Conservation (phyloP, 1,284 basidiomycete species). For the Boletus holoroseus region DNA sequence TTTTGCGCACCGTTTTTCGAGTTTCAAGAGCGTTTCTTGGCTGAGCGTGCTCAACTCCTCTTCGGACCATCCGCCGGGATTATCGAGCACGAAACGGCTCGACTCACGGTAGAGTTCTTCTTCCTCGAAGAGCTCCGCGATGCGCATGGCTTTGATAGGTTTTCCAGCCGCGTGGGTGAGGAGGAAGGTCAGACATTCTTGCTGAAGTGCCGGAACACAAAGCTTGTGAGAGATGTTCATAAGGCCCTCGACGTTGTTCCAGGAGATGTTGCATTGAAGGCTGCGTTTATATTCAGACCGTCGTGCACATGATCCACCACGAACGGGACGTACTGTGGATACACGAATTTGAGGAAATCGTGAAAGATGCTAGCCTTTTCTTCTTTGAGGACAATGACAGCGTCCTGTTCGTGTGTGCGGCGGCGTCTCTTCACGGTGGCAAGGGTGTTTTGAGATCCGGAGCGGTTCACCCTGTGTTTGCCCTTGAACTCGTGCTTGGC, state of each 20-base stretch:
- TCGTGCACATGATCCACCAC: background rate
- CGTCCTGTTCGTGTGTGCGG: slow-evolving; percentile 51
- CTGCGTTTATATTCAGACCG: slow-evolving; percentile 35
- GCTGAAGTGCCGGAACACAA: slow-evolving; percentile 73
- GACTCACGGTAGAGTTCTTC: slow-evolving; percentile 86
- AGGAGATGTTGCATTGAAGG: slow-evolving; percentile 84
- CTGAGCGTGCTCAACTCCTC: slow-evolving; percentile 75
- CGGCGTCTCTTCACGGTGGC: slow-evolving; percentile 40
- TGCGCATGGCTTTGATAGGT: slow-evolving; percentile 85
- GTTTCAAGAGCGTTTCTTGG: slow-evolving; percentile 76
- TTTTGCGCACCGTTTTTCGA: slow-evolving; percentile 69
- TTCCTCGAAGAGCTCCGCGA: slow-evolving; percentile 82
- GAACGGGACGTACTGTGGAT: slow-evolving; percentile 63
- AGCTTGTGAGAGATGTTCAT: slow-evolving; percentile 86
- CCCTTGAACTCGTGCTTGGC: slow-evolving; percentile 12
- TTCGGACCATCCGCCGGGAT: slow-evolving; percentile 80
- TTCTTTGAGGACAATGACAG: slow-evolving; percentile 76
- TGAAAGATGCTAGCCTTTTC: slow-evolving; percentile 79
- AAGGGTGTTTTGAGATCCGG: slow-evolving; percentile 33
- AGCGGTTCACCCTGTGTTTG: slow-evolving; percentile 20
- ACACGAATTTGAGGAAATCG: slow-evolving; percentile 81
- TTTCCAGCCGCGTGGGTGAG: slow-evolving; percentile 86
- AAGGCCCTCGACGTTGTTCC: slow-evolving; percentile 87
- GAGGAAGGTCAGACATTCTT: slow-evolving; percentile 79
- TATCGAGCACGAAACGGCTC: slow-evolving; percentile 85